These are phyloP conservation scores for Amylostereum chailletii DNA, from an alignment of 1,284 basidiomycete species.

Conservation along the genomic window DNA sequence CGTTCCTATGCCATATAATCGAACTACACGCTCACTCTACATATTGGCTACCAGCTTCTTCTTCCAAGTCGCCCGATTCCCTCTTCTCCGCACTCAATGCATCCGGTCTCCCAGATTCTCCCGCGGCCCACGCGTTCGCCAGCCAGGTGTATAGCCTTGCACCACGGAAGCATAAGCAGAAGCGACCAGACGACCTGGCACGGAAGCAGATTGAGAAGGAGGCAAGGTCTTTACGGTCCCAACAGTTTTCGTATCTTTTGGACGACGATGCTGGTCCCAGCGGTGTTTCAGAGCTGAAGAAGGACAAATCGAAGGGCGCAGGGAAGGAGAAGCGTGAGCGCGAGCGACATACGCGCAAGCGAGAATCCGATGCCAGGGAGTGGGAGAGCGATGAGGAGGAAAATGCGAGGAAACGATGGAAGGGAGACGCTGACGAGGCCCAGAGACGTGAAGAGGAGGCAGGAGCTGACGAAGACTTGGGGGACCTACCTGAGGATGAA, in stretches of 20 bases:
- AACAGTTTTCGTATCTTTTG: slow-evolving; percentile 72
- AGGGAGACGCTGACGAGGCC: slow-evolving; percentile 33
- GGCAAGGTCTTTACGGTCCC: slow-evolving; percentile 57
- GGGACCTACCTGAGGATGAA: slow-evolving; percentile 57
- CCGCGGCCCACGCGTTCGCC: slow-evolving; percentile 76
- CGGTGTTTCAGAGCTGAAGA: slow-evolving; percentile 37
- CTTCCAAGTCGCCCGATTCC: slow-evolving; percentile 72
- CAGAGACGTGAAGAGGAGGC: slow-evolving; percentile 26
- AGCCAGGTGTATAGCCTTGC: slow-evolving; percentile 69
- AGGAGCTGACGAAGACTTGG: slow-evolving; percentile 28
- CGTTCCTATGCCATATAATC: slow-evolving; percentile 16
- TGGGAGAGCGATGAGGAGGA: slow-evolving; percentile 90
- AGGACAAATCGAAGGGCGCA: slow-evolving; percentile 34
- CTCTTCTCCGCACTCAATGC: slow-evolving; percentile 70
- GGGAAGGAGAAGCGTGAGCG: slow-evolving; percentile 37
- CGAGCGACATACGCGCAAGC: slow-evolving; percentile 67
- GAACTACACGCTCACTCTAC: slow-evolving; percentile 16
- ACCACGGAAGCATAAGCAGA: slow-evolving; percentile 67
- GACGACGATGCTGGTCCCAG: slow-evolving; percentile 53
- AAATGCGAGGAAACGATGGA: slow-evolving; percentile 57
- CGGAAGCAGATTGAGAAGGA: slow-evolving; percentile 65
- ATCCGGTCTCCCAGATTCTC: slow-evolving; percentile 73
- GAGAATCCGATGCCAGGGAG: slow-evolving; percentile 69
- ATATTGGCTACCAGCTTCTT: slow-evolving; percentile 46
- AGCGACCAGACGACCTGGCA: slow-evolving; percentile 43